Base-by-base conservation (phyloP, 23 red algal species). In the Gracilaria domingensis region DNA sequence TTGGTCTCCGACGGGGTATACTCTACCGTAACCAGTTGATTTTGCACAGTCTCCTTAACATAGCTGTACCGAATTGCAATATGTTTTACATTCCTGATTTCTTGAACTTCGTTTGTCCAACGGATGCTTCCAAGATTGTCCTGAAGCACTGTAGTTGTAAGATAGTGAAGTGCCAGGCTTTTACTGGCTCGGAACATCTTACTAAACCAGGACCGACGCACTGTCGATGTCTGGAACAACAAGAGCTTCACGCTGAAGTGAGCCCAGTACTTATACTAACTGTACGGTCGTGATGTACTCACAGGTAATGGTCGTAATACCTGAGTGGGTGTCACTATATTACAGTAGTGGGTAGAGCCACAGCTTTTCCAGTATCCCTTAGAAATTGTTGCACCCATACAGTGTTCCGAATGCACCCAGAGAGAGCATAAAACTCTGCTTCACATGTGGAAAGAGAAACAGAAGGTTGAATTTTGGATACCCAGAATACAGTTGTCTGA, bases 1-100 rank as follows among this genome's bases (percentile, higher is more conserved):
- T 85, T 85, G 1, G 25, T 42, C 65, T 85, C 82, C 20, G 82
- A 85, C 58, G 56, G 56, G 20, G 82, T 85, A 56, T 69, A 85
- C 17, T 66, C 28, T 12, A 85, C 82, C 25, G 0, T 38, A 47
- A 85, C 59, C 56, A 33, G 17, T 64, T 56, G 12, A 71, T 69
- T 69, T 42, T 85, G 33, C 18, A 85, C 58, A 23, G 12, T 0
- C 23, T 85, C 0, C 33, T 71, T 70, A 8, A 85, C 82, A 67
- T 57, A 70, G 0, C 0, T 69, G 48, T 70, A 85, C 12, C 62
- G 36, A 69, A 85, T 85, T 85, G 11, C 0, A 32, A 85, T 2
- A 85, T 85, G 58, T n/a, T 37, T 85, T 85, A 16, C 82, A 5
- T 71, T 85, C 38, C 82, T 70, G 12, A 85, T 30, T 26, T 57